phyloP scores from a whole-genome alignment of 2,329 filamentous ascomycete species.

The Diaporthe citri region DNA sequence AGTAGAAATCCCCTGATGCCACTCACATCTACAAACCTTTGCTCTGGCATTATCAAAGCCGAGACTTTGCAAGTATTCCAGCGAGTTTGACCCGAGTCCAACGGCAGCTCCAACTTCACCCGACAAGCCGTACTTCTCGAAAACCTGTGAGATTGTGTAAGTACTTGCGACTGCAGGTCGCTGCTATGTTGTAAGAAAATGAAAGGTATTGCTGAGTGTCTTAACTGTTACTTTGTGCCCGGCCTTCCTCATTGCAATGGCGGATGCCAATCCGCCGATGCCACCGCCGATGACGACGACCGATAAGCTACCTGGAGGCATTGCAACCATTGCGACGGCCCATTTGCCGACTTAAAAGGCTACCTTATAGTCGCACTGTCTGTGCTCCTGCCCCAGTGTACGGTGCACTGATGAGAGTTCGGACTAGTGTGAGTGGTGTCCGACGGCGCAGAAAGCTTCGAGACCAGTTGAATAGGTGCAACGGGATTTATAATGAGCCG shows the following conservation, averaged over 20 bases:
- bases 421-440: neutral
- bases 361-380: neutral
- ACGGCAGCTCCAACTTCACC: conserved; percentile 20
- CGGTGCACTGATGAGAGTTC: neutral
- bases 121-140: conserved; percentile 15
- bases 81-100: conserved; percentile 11
- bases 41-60: conserved; percentile 16
- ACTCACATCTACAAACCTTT: conserved; percentile 7
- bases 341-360: neutral
- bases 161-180: neutral
- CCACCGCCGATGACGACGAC: conserved; percentile 17
- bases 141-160: neutral
- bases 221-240: conserved; percentile 10
- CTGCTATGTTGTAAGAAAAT: neutral
- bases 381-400: neutral
- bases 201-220: neutral
- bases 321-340: neutral
- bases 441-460: neutral
- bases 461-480: neutral
- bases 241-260: conserved; percentile 14
- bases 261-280: conserved; percentile 12
- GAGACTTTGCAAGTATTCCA: conserved; percentile 20
- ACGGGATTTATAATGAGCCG: neutral
- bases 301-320: neutral
- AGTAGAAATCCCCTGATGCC: neutral